Conservation (phyloP, 768 basidiomycete genomes). For the Mycena latifolia region DNA sequence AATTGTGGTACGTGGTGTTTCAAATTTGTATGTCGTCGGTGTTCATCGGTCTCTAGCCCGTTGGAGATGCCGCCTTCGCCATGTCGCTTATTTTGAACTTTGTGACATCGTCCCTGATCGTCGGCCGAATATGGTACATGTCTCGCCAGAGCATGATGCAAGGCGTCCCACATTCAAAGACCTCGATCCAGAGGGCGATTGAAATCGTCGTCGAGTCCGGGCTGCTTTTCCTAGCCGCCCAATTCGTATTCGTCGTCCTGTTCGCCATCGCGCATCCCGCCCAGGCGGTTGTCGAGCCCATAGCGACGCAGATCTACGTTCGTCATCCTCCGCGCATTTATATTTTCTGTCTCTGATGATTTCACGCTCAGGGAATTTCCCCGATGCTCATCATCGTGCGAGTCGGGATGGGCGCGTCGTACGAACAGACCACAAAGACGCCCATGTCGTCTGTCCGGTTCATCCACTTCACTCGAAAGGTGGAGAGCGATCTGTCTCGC, state of each 20-base stretch:
- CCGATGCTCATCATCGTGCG: slow-evolving; percentile 37
- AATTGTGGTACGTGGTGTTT: slow-evolving; percentile 31
- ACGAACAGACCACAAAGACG: slow-evolving; percentile 3
- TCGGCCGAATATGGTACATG: slow-evolving; percentile 51
- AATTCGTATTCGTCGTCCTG: slow-evolving; percentile 54
- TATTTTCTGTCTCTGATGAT: no score
- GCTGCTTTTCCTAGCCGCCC: slow-evolving; percentile 50
- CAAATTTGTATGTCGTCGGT: no score
- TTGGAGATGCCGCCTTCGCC: slow-evolving; percentile 42
- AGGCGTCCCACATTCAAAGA: slow-evolving; percentile 21
- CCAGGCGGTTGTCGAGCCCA: slow-evolving; percentile 49
- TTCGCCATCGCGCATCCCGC: slow-evolving; percentile 49
- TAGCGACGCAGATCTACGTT: slow-evolving; percentile 56
- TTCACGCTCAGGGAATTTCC: slow-evolving; percentile 27
- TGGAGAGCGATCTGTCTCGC: no score
- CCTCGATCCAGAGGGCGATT: slow-evolving; percentile 41
- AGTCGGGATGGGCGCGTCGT: slow-evolving; percentile 30
- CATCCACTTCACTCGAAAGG: no score
- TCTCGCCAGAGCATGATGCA: slow-evolving; percentile 34
- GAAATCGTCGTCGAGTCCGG: slow-evolving; percentile 55
- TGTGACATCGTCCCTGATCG: slow-evolving; percentile 56
- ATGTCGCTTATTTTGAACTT: slow-evolving; percentile 57
- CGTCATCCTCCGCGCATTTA: neutral
- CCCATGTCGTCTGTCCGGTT: neutral
- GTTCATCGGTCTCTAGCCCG: neutral